These are phyloP conservation scores for Neurospora tetrasperma DNA, from an alignment of 495 filamentous ascomycete species.

Conservation along the genomic window DNA sequence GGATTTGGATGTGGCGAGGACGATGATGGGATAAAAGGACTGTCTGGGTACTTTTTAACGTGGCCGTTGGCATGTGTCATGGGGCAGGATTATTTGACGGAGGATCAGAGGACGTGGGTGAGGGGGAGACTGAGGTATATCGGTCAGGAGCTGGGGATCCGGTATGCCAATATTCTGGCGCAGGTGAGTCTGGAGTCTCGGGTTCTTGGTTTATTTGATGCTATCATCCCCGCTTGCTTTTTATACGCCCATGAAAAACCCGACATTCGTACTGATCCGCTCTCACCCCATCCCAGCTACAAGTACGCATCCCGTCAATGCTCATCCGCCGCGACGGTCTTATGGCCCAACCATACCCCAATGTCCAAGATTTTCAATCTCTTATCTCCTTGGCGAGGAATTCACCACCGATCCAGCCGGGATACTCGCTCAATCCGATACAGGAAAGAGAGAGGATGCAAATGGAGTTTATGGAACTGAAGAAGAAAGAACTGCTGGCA, in stretches of 20 bases:
- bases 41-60: slow-evolving; percentile 38
- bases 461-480: slow-evolving; percentile 26
- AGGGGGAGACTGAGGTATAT: slow-evolving; percentile 37
- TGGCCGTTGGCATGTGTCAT: slow-evolving; percentile 33
- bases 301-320: slow-evolving; percentile 43
- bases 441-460: slow-evolving; percentile 31
- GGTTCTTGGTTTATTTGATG: neutral
- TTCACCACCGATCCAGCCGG: slow-evolving; percentile 8
- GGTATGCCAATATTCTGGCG: slow-evolving; percentile 37
- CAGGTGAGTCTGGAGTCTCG: slow-evolving; percentile 20
- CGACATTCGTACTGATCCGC: neutral
- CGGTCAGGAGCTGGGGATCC: slow-evolving; percentile 35
- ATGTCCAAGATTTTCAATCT: slow-evolving; percentile 25
- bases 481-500: slow-evolving; percentile 26
- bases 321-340: slow-evolving; percentile 39
- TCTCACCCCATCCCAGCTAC: slow-evolving; percentile 18
- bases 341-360: slow-evolving; percentile 24
- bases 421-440: slow-evolving; percentile 24
- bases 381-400: slow-evolving; percentile 12
- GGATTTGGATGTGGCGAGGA: slow-evolving; percentile 31
- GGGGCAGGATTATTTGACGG: slow-evolving; percentile 39
- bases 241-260: neutral
- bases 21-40: slow-evolving; percentile 23
- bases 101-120: slow-evolving; percentile 38
- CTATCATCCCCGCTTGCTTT: neutral